These are phyloP conservation scores for Medicago arabica DNA, from an alignment of 306 rosid genomes.

Conservation along the genomic window DNA sequence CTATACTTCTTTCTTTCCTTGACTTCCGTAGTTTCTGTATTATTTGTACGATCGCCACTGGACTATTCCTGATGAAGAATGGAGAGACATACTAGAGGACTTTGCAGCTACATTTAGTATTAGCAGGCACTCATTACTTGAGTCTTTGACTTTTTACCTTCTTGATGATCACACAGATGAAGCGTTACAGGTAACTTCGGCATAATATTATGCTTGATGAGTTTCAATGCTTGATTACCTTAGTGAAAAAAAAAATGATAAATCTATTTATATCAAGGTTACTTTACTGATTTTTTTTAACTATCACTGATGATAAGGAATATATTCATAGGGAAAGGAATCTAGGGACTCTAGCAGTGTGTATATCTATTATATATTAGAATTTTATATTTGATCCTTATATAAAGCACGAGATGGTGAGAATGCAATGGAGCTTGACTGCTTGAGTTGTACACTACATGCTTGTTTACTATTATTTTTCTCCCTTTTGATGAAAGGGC, in stretches of 20 bases:
- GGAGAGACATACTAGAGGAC: slow-evolving; percentile 84
- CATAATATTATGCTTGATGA: slow-evolving; percentile 33
- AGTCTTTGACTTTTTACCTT: slow-evolving; percentile 81
- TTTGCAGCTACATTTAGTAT: slow-evolving; percentile 82
- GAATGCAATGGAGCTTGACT: slow-evolving; percentile 13
- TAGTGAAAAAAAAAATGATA: background rate
- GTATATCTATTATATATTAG: background rate
- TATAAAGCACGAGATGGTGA: slow-evolving; percentile 2
- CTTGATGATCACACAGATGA: slow-evolving; percentile 85
- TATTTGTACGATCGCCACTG: slow-evolving; percentile 94
- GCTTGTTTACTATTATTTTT: background rate
- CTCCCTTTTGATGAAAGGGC: slow-evolving; percentile 9
- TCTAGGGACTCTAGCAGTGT: slow-evolving; percentile 15
- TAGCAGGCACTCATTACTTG: slow-evolving; percentile 77
- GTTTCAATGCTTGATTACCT: slow-evolving; percentile 31
- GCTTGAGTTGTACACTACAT: slow-evolving; percentile 13
- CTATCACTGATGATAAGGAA: background rate
- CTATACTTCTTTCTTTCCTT: slow-evolving; percentile 51
- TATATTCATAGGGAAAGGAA: slow-evolving; percentile 23
- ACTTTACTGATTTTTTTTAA: slow-evolving; percentile 17
- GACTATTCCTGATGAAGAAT: slow-evolving; percentile 79
- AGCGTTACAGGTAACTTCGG: slow-evolving; percentile 74
- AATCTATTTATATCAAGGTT: slow-evolving; percentile 36
- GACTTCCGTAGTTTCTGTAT: slow-evolving; percentile 78
- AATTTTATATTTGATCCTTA: slow-evolving; percentile 23